phyloP scores from a whole-genome alignment of 495 filamentous ascomycete genomes.

The Eremomyces bilateralis region DNA sequence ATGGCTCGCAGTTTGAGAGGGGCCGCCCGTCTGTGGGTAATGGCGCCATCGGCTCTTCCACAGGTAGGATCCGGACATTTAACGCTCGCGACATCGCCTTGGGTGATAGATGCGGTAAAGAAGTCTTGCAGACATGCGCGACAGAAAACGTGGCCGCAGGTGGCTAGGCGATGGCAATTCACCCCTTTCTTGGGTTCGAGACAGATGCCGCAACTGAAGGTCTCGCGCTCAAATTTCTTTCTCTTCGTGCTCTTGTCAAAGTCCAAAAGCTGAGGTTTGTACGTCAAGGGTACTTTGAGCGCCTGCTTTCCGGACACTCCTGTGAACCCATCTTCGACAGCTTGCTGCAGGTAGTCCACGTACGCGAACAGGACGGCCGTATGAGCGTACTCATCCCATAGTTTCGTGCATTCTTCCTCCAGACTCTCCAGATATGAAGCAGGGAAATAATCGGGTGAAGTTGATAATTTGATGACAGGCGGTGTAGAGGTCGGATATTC shows the following conservation, averaged over 20 bases:
- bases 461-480: constrained; percentile 42
- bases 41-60: constrained; percentile 27
- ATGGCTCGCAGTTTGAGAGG: constrained; percentile 39
- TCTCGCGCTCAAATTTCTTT: constrained; percentile 57
- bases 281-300: constrained; percentile 30
- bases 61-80: constrained; percentile 61
- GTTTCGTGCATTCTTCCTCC: constrained; percentile 30
- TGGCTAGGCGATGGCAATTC: constrained; percentile 52
- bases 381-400: constrained; percentile 72
- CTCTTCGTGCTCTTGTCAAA: constrained; percentile 54
- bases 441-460: constrained; percentile 51
- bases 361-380: constrained; percentile 63
- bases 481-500: constrained; percentile 51
- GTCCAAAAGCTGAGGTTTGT: constrained; percentile 55
- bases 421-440: constrained; percentile 32
- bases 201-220: constrained; percentile 80
- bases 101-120: constrained; percentile 66
- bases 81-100: constrained; percentile 59
- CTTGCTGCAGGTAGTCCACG: constrained; percentile 70
- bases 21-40: constrained; percentile 15
- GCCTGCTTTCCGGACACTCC: constrained; percentile 31
- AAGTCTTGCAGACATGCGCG: constrained; percentile 64
- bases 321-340: constrained; percentile 56
- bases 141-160: constrained; percentile 85
- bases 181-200: constrained; percentile 76